A percentile compares a stretch with the other conserved stretches of the same genome.
phyloP scores from a whole-genome alignment of 129 eudicot genomes.

The Tagetes erecta region DNA sequence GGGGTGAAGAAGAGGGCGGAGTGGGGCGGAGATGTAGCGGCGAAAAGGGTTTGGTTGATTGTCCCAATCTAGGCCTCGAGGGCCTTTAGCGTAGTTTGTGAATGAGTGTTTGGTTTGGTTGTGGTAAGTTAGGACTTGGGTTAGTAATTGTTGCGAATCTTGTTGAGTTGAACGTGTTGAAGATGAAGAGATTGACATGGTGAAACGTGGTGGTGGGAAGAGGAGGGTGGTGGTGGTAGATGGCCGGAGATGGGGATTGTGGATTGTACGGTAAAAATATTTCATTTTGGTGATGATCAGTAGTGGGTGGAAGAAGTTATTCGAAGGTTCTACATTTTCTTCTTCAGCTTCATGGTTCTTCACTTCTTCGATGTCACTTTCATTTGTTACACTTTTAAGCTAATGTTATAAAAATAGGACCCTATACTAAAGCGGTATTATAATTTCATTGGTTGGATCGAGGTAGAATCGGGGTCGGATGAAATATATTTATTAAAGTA shows the following conservation, averaged over 20 bases:
- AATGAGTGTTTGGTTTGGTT: slow-evolving; percentile 86
- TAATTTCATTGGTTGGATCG: no score
- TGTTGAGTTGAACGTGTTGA: slow-evolving; percentile 34
- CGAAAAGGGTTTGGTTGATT: slow-evolving; percentile 97
- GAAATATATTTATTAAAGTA: no score
- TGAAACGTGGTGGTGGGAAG: slow-evolving; percentile 32
- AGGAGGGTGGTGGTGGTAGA: slow-evolving; percentile 40
- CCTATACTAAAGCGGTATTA: no score
- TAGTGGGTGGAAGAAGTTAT: not conserved
- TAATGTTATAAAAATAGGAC: no score
- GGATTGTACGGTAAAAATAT: slow-evolving; percentile 32
- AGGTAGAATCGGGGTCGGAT: no score
- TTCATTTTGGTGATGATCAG: slow-evolving; percentile 9
- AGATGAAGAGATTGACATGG: slow-evolving; percentile 60
- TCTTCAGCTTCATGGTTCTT: no score
- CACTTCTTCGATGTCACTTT: no score
- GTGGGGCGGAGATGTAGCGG: slow-evolving; percentile 70
- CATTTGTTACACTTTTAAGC: no score
- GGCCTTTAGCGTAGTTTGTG: slow-evolving; percentile 70
- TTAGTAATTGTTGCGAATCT: slow-evolving; percentile 16
- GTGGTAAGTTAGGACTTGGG: slow-evolving; percentile 68
- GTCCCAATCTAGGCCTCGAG: slow-evolving; percentile 86
- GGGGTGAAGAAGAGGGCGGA: slow-evolving; percentile 65
- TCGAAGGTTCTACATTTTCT: slow-evolving; percentile 5
- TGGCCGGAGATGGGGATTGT: slow-evolving; percentile 26